Evolutionary conservation across 768 basidiomycete genomes (phyloP), one percentile per base, ranked within the genome.

Genomic region (Mycena galopus): DNA sequence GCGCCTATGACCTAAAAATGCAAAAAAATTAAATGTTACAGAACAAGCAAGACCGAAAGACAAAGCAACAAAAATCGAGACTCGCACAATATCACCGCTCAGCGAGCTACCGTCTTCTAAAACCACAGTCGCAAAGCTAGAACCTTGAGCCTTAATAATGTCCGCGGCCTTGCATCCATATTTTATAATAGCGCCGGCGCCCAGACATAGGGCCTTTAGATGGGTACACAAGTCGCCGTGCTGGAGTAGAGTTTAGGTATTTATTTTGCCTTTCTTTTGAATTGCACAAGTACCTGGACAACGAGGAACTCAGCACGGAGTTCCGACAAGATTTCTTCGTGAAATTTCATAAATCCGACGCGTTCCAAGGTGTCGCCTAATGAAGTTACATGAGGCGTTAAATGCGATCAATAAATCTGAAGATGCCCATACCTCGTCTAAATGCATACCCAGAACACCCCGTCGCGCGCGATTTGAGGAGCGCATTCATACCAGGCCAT

Each of bases 1-100:
- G 69, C 75, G n/a, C 72, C 73, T 3, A 76, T 58, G 50, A 73
- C 64, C 73, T 72, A 21, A 14, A 12, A 35, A 35, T 35, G 35
- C 35, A 35, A 35, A 35, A 35, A 35, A 35, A 35, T 35, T 35
- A 35, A 35, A 35, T 35, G 35, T 35, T 35, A 35, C 35, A 35
- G 35, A 35, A 35, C 35, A 35, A 35, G 35, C 29, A 35, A 32
- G 47, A 30, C 23, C 1, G 33, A 57, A n/a, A 51, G 11, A 42
- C 39, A 21, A 23, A 23, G 29, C 11, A 71, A 51, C 10, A 50
- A 33, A 56, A 29, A 37, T 35, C 35, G 35, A 51, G 1, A 21
- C 9, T 5, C 67, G 35, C 23, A 73, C 72, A 30, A 69, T 65
- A 47, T 73, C 64, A 10, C 72, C 67, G 7, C 44, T 35, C 47